Base-by-base conservation (phyloP, 2,329 filamentous ascomycete species). In the Nothopassalora personata region DNA sequence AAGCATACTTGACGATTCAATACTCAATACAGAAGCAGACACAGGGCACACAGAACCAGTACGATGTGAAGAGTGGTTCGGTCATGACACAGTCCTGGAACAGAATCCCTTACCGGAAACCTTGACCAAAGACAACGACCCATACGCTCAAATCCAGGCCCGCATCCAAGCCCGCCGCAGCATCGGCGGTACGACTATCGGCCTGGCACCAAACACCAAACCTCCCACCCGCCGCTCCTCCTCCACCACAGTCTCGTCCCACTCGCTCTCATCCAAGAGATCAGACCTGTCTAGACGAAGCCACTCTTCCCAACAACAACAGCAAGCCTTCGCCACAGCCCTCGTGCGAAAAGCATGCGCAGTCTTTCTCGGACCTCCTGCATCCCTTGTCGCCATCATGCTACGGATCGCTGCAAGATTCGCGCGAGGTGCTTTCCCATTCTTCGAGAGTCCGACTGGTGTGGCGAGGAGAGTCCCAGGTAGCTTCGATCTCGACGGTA, bases 401-500 rank as follows among this genome's bases (percentile, higher is more conserved):
- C 81, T 96, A 4, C 85, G 86, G 57, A 90, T 96, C 58, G 90
- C 91, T 0, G 86, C 89, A 0, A 86, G 84, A 62, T 90, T 96
- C 62, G 82, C 86, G 1, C 74, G 74, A 49, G 79, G 79, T 4
- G 73, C 72, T 5, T 72, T 74, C 27, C 66, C 67, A 2, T 52
- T 70, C 43, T 70, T 67, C 57, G 66, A 66, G 62, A 71, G 58
- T 55, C 71, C 57, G 34, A 66, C 58, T 31, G 66, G 65, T 4
- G 64, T 67, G 53, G 62, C 79, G 80, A 31, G 84, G 83, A 18
- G 80, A 83, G 75, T 85, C 82, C 86, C 77, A 83, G 68, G 88
- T 83, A 62, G 74, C 82, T 65, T 78, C 84, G 54, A 70, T 52
- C 59, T 72, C 79, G 78, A 81, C 39, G 83, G 85, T 47, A 80